Base-by-base conservation (phyloP, 768 basidiomycete species). In the Phaeotremella fagi region DNA sequence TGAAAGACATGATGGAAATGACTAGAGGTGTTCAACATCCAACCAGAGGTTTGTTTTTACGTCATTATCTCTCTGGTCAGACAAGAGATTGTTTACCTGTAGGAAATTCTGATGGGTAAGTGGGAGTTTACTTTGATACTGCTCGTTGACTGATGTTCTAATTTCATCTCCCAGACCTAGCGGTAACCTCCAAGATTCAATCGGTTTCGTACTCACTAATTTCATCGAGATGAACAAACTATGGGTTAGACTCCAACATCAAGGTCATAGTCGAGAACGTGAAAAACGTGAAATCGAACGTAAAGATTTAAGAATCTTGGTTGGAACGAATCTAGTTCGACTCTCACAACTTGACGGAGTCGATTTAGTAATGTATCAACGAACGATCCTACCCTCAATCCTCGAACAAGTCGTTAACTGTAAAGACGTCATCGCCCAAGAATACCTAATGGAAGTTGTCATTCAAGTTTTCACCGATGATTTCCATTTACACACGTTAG, bases 1-100 rank as follows among this genome's bases (percentile, higher is more conserved):
- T 98, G 94, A 98, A 95, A 80, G 95, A 99, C 75, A 97, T 98
- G 94, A 87, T 99, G 87, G 95, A 99, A 75, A 98, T 98, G 95
- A 90, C 90, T 29, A 80, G 91, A 18, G 95, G 95, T 56, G 90
- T 99, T 3, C 80, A 98, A 59, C 91, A 98, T 72, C 94, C 95
- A n/a, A 90, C 91, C 45, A 81, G 95, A 42, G 95, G 95, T 16
- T 78, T 99, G 28, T 99, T 99, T 77, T 79, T 99, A 29, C 81
- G 94, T 24, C 94, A 99, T 72, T 98, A 98, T 75, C 83, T 98
- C 28, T 90, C 88, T 55, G 94, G 95, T 14, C 92, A 98, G 78
- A 98, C 95, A 15, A 81, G 91, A 60, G 92, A 97, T 69, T 84
- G 94, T 70, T 76, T 99, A n/a, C 95, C 95, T 0, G 74, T 92